Evolutionary conservation across 2,329 filamentous ascomycete genomes (phyloP), one percentile per base, ranked within the genome.

Genomic region (Trichoderma arundinaceum): DNA sequence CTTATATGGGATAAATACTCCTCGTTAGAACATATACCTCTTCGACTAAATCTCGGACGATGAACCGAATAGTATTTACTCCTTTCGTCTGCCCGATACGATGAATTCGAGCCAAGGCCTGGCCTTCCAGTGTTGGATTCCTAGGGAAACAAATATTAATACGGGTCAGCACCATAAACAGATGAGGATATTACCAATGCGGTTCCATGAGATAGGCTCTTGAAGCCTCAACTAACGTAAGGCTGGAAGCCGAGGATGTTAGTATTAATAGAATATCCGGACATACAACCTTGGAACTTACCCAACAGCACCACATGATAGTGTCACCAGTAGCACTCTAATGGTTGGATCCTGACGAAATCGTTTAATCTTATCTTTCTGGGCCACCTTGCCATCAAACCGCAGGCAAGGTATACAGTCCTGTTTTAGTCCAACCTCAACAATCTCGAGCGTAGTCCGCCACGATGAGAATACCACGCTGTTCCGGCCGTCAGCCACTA

Each of bases 381-480:
- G 78, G 0, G 76, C 75, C 0, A 82, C 76, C 38, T 78, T 81
- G 1, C 83, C 83, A 64, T 86, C 83, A 53, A 83, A 82, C 0
- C 83, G 77, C 12, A 80, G 71, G 58, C 69, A 74, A 1, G 39
- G 48, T 4, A 86, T 77, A 0, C 57, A 64, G 0, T 73, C 70
- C 15, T 78, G 65, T 0, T 74, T 67, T 0, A 86, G 71, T 0
- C 78, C 80, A 1, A 66, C 68, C 57, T 82, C 74, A 0, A 85
- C 73, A 1, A 84, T 64, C 48, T 84, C 78, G 1, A 86, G 79
- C 0, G 79, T 84, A 10, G 78, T 69, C 15, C 80, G 77, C 83
- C 83, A 86, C 0, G 74, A 80, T 0, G 83, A 84, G 64, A 86
- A 86, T 0, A 86, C 77, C 15, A 85, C 76, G 56, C 83, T 85